Evolutionary conservation across 192 early-diverging fungal genomes (phyloP), one percentile per base, ranked within the genome.

Genomic region (Coemansia asiatica): DNA sequence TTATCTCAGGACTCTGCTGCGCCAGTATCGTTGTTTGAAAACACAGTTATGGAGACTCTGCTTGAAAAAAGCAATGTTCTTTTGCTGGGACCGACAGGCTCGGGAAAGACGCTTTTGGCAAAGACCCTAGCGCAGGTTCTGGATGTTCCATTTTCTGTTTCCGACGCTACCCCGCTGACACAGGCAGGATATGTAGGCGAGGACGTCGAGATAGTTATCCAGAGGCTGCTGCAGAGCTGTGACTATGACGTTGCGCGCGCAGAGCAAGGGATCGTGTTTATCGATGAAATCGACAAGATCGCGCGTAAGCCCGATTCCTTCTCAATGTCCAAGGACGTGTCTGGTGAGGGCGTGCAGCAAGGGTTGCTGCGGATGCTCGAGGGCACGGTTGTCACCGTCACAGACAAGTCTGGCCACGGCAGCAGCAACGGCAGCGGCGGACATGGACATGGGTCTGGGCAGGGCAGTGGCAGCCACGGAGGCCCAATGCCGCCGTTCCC

Each of bases 281-380:
- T 95, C 61, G 94, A 95, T 63, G 94, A 95, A 71, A 92, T 95
- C 60, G 94, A 95, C 83, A 95, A 95, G 79, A 91, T 95, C 60
- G 87, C 94, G 7, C 81, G 89, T 56, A 83, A 90, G 56, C 86
- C 90, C 0, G 92, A 95, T 69, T 75, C 88, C 1, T 83, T 84
- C 63, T 86, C 87, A 0, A 85, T 88, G 38, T 89, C 90, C 15
- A 90, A 89, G 54, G 94, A 95, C 71, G 94, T 95, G 0, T 92
- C 91, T 18, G 94, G 94, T 61, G 94, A 95, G 71, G 94, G 94
- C n/a, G 94, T 95, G 22, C 94, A 95, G 67, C 94, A 95, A 64
- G 86, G 89, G 5, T 69, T 95, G 38, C 71, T 95, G 56, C 82
- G 92, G 7, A 93, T 95, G 91, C 74, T 95, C 9, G 94, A 95